Conservation (phyloP, 2,329 filamentous ascomycete species). For the Tolypocladium tropicale region DNA sequence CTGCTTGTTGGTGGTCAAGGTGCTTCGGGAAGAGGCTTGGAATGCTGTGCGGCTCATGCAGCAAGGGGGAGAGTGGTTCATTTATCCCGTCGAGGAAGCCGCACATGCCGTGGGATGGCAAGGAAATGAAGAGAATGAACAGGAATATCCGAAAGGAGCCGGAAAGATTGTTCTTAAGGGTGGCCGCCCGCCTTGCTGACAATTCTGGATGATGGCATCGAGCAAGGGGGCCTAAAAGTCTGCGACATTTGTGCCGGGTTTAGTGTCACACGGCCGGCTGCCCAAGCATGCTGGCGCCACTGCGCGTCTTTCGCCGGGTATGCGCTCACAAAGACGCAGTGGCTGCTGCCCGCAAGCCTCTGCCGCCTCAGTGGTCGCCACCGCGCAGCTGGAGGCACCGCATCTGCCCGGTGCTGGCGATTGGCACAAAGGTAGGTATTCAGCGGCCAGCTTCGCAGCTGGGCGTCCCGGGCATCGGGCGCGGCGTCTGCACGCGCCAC, state of each 20-base stretch:
- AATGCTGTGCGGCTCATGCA: background rate
- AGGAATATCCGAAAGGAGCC: background rate
- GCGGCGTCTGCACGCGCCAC: background rate
- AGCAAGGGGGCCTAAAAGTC: background rate
- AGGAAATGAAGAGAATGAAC: background rate
- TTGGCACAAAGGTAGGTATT: background rate
- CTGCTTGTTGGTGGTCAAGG: background rate
- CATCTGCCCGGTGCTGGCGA: background rate
- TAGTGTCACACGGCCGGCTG: background rate
- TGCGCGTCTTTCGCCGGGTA: background rate
- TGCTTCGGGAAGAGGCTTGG: background rate
- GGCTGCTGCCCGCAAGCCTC: background rate
- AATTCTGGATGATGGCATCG: background rate
- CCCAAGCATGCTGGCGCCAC: background rate
- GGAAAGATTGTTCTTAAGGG: background rate
- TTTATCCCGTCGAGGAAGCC: background rate
- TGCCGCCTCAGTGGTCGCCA: no score
- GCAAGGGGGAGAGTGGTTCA: background rate
- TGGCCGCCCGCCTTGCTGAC: constrained; percentile 3
- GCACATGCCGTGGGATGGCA: background rate
- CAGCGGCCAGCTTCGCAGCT: background rate
- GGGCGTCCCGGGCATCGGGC: background rate
- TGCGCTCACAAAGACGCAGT: background rate
- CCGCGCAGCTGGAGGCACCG: no score
- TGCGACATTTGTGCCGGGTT: background rate